These are phyloP conservation scores for Podospora conica DNA, from an alignment of 495 filamentous ascomycete genomes.

Conservation along the genomic window DNA sequence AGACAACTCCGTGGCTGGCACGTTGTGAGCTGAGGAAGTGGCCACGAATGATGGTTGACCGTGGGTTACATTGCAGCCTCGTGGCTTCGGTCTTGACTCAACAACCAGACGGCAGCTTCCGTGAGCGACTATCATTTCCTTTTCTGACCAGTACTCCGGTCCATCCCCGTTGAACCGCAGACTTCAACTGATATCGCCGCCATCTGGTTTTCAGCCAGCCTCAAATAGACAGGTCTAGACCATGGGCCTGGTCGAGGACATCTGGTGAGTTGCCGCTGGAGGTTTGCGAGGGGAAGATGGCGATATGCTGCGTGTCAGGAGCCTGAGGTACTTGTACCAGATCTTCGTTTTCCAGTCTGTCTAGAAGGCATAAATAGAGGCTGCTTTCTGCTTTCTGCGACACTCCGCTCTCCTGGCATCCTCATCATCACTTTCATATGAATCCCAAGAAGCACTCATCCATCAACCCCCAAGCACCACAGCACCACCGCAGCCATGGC, in stretches of 20 bases:
- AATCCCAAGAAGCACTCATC: neutral
- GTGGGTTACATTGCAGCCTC: neutral
- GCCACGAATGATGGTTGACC: neutral
- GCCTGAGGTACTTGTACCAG: neutral
- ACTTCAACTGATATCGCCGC: neutral
- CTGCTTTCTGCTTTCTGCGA: neutral
- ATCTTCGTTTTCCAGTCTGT: neutral
- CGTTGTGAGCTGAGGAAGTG: too few species aligned
- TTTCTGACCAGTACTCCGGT: neutral
- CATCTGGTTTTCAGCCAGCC: neutral
- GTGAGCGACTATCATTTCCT: neutral
- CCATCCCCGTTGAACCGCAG: neutral
- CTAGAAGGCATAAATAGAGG: neutral
- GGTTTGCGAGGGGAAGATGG: neutral
- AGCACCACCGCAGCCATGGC: neutral
- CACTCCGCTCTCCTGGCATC: neutral
- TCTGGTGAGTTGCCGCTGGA: neutral
- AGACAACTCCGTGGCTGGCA: neutral
- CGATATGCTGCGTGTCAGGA: neutral
- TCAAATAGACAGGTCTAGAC: neutral
- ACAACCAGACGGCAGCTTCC: neutral
- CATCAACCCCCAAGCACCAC: neutral
- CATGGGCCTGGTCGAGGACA: neutral
- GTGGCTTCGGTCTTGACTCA: neutral
- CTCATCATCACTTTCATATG: neutral